A percentile compares a stretch with the other conserved stretches of the same genome.
Evolutionary conservation across 1,284 basidiomycete species (phyloP).

Genomic region (Cryptococcus sp.): DNA sequence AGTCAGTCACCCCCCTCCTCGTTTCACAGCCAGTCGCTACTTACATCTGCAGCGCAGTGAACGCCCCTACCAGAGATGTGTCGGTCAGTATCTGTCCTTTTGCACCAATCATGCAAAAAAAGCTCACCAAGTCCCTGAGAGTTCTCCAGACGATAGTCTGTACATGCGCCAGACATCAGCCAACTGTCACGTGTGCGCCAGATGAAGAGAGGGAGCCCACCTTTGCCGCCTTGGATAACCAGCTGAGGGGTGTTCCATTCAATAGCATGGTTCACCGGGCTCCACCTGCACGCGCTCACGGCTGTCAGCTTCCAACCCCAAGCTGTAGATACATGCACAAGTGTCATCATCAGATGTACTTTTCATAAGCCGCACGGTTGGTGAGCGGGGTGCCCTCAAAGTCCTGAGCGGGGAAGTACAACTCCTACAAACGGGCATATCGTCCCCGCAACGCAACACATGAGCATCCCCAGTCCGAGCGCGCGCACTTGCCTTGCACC

Average conservation of each 20-base stretch:
- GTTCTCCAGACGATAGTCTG: slow-evolving; percentile 76
- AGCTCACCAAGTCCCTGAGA: slow-evolving; percentile 76
- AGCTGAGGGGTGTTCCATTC: slow-evolving; percentile 84
- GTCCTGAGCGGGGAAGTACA: slow-evolving; percentile 39
- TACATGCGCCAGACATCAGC: neutral
- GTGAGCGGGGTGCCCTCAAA: slow-evolving; percentile 27
- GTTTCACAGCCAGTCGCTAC: neutral
- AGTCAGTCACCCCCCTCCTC: too few relatives aligned
- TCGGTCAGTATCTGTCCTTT: too few relatives aligned
- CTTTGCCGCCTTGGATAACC: slow-evolving; percentile 76
- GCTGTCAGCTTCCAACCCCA: neutral
- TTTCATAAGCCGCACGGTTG: slow-evolving; percentile 37
- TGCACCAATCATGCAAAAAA: too few relatives aligned
- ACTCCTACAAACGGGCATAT: slow-evolving; percentile 17
- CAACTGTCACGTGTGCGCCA: neutral
- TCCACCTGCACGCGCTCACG: slow-evolving; percentile 37
- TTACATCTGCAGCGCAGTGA: slow-evolving; percentile 38
- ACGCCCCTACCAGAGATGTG: slow-evolving; percentile 23
- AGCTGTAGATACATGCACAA: too few relatives aligned
- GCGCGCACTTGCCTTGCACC: neutral
- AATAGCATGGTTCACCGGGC: slow-evolving; percentile 69
- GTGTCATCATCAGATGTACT: slow-evolving; percentile 15
- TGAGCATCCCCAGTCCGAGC: too few relatives aligned
- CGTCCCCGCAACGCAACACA: neutral
- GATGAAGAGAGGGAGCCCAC: slow-evolving; percentile 15